phyloP scores from a whole-genome alignment of 768 basidiomycete genomes.

The Boletus reticuloceps region DNA sequence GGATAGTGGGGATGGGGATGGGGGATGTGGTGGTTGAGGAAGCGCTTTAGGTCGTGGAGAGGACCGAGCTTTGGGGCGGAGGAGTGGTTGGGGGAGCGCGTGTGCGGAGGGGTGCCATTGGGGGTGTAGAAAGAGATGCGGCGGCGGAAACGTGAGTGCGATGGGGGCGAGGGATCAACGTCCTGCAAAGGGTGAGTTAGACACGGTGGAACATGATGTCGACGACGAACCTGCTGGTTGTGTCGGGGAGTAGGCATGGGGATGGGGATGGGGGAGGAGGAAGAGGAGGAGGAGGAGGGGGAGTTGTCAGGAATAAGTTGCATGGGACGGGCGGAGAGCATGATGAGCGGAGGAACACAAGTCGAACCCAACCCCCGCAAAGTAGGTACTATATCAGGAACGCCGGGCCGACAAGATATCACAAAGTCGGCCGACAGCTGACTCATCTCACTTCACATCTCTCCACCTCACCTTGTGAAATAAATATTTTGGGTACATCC shows the following conservation, averaged over 20 bases:
- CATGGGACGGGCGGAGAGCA: conserved; percentile 41
- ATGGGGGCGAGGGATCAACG: conserved; percentile 2
- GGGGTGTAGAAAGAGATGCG: conserved; percentile 28
- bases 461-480: too few species aligned
- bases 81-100: not conserved
- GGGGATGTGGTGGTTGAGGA: conserved; percentile 89
- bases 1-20: conserved; percentile 39
- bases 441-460: too few species aligned
- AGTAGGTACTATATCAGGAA: conserved; percentile 14
- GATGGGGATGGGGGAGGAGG: not conserved
- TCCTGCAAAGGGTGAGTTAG: not conserved
- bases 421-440: conserved; percentile 13
- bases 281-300: not conserved
- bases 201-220: too few species aligned
- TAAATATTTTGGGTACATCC: too few species aligned
- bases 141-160: conserved; percentile 29
- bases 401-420: conserved; percentile 18
- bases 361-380: too few species aligned
- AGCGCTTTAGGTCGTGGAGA: conserved; percentile 90
- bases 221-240: not conserved
- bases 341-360: too few species aligned
- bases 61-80: conserved; percentile 52
- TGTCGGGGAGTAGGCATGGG: not conserved
- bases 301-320: conserved; percentile 18
- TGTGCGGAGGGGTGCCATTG: not conserved